Percentiles rank a stretch among this genome's conserved stretches.
phyloP scores from a whole-genome alignment of 2,329 filamentous ascomycete species.

The Aspergillus unguis region DNA sequence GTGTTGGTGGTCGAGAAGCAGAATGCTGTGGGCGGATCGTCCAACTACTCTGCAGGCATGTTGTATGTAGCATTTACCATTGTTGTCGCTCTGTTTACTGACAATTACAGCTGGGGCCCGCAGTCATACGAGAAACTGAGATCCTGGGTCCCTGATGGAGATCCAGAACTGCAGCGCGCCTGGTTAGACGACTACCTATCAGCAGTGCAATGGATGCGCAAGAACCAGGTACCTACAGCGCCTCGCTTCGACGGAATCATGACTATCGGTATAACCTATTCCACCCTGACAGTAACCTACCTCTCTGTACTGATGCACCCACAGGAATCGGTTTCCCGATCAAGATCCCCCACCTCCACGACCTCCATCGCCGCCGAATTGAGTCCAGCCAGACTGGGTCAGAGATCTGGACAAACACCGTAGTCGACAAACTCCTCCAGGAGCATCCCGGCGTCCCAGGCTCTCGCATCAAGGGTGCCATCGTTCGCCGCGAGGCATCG shows the following conservation, averaged over 20 bases:
- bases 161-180: conserved; percentile 22
- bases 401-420: conserved; percentile 19
- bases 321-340: conserved; percentile 28
- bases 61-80: conserved; percentile 19
- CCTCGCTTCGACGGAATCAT: conserved; percentile 27
- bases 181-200: conserved; percentile 27
- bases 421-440: conserved; percentile 23
- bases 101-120: conserved; percentile 22
- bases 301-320: not conserved
- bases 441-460: conserved; percentile 19
- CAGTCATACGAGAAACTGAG: conserved; percentile 22
- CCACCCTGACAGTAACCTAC: not conserved
- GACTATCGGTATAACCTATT: conserved; percentile 23
- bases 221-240: conserved; percentile 24
- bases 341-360: conserved; percentile 23
- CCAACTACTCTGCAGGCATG: conserved; percentile 27
- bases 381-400: conserved; percentile 17
- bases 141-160: conserved; percentile 25
- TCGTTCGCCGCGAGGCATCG: conserved; percentile 13
- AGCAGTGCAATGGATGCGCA: conserved; percentile 30
- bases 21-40: conserved; percentile 23
- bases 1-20: conserved; percentile 27
- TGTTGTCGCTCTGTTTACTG: not conserved
- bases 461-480: conserved; percentile 22
- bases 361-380: conserved; percentile 19